Evolutionary conservation across 768 basidiomycete genomes (phyloP), one percentile per base, ranked within the genome.

Genomic region (Amanita rubescens): DNA sequence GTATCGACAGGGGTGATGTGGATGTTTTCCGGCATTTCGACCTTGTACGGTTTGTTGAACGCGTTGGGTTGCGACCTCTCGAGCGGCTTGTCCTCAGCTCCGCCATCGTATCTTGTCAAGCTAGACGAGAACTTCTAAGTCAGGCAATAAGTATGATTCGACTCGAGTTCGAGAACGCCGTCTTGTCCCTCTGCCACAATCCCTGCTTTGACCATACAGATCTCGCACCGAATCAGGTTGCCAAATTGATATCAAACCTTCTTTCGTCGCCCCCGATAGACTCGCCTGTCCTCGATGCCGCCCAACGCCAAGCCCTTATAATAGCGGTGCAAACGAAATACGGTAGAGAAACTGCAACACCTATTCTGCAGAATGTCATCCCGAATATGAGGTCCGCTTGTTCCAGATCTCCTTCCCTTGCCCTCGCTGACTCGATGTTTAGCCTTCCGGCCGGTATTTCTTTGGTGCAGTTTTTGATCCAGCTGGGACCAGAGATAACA

Each of bases 1-100:
- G 87, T 45, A 80, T 94, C 54, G 88, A 92, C 76, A 88, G 84
- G 65, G 90, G 85, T 49, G 89, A 93, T 65, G 90, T 87, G 43
- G 87, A 91, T 57, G 72, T 82, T 49, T 90, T 93, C 66, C 80
- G 87, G 54, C 77, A 84, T 62, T 92, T 94, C 62, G 90, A 92
- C 75, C 77, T 94, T 48, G 70, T 80, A 55, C 82, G 88, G 71
- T 93, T 93, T 62, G 78, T 80, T 56, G 88, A 93, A 74, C 83
- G 90, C 55, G 74, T 91, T 37, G 87, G 87, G 49, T 75, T 94
- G 42, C 80, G 84, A 42, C 80, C 91, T 17, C 78, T 93, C 53
- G 91, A 93, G 69, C 78, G 81, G 48, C 73, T 94, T 54, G 79
- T 94, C 33, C 76, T 93, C 20, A 82, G 84, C 30, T 80, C 88